Percentiles rank a stretch among this genome's conserved stretches.
Evolutionary conservation across 2,329 filamentous ascomycete species (phyloP).

Genomic region (Pestalotiopsis sp.): DNA sequence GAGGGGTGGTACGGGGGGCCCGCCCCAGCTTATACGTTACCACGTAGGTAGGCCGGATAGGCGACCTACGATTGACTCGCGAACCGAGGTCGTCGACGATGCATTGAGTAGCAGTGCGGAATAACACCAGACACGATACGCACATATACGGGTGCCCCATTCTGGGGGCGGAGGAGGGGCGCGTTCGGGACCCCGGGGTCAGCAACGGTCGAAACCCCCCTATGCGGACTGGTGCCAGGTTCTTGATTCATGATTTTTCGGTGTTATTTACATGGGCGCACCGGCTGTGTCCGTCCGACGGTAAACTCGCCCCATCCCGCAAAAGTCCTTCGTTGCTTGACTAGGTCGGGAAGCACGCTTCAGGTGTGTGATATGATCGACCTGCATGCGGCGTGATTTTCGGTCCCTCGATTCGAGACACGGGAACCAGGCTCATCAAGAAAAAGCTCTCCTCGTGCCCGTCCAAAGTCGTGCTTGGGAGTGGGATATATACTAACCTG

Average conservation of each 20-base stretch:
- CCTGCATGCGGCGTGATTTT: neutral
- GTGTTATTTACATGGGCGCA: neutral
- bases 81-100: neutral
- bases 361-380: neutral
- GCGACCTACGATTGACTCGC: constrained; percentile 1
- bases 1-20: neutral
- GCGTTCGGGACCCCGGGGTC: neutral
- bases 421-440: neutral
- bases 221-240: neutral
- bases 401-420: neutral
- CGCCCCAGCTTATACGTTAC: neutral
- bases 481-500: neutral
- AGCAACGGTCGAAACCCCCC: constrained; percentile 1
- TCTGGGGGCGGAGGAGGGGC: neutral
- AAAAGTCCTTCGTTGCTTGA: neutral
- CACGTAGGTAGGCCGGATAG: neutral
- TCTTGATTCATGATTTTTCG: neutral
- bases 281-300: constrained; percentile 4
- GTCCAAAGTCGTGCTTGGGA: neutral
- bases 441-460: neutral
- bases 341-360: neutral
- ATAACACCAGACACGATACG: neutral
- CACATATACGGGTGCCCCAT: neutral
- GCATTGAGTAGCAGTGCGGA: neutral
- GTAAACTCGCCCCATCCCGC: neutral